Percentiles rank a stretch among this genome's conserved stretches.
These are phyloP conservation scores for Fusarium duplospermum DNA, from an alignment of 2,329 filamentous ascomycete species.

Conservation along the genomic window DNA sequence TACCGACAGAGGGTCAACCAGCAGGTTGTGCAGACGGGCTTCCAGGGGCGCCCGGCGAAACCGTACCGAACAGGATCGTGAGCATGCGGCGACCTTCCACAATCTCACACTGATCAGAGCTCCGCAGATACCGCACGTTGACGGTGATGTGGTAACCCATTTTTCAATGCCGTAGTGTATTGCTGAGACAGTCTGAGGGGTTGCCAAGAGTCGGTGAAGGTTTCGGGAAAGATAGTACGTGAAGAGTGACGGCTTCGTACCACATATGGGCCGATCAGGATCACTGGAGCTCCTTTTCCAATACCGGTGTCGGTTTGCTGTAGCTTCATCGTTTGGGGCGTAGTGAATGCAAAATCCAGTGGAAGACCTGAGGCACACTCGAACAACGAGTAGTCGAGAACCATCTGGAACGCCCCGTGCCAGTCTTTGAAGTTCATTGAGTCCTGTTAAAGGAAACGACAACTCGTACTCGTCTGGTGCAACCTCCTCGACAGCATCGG, in stretches of 20 bases:
- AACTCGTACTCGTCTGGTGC: constrained; percentile 1
- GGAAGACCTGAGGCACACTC: background rate
- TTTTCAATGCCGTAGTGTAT: background rate
- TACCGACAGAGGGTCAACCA: background rate
- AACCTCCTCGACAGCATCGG: background rate
- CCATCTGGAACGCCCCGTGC: background rate
- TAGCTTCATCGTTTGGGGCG: background rate
- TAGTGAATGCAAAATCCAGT: background rate
- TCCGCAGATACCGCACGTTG: background rate
- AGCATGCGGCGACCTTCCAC: background rate
- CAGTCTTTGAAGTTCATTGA: background rate
- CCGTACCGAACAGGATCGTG: background rate
- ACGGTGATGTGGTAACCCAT: background rate
- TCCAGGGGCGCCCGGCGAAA: background rate
- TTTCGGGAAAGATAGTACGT: background rate
- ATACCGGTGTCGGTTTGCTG: background rate
- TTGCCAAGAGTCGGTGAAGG: background rate
- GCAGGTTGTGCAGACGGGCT: background rate
- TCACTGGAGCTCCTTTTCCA: background rate
- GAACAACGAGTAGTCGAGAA: background rate
- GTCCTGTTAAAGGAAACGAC: background rate
- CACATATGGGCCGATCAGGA: background rate
- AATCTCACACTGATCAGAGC: background rate
- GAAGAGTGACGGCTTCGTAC: background rate
- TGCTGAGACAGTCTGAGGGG: background rate